phyloP scores from a whole-genome alignment of 768 basidiomycete genomes.

The Russula sp. region DNA sequence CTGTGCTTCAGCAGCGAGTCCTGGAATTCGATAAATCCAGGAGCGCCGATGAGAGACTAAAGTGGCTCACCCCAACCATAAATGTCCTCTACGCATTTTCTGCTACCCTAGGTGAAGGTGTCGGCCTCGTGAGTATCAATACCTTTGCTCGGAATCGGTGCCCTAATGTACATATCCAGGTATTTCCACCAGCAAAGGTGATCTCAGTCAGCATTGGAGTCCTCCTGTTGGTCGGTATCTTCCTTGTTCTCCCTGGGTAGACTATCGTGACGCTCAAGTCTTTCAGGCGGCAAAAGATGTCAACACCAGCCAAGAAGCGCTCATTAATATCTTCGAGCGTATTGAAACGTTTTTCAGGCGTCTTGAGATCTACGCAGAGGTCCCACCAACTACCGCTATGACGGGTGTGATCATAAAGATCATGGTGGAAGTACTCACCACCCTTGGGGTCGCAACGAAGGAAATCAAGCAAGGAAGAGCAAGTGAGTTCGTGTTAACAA shows the following conservation, averaged over 20 bases:
- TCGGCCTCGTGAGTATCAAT: neutral
- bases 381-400: neutral
- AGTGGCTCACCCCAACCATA: neutral
- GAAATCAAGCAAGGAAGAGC: too few species aligned
- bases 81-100: constrained; percentile 3
- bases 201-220: neutral
- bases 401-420: neutral
- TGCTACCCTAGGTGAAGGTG: neutral
- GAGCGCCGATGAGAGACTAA: neutral
- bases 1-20: too few species aligned
- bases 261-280: neutral
- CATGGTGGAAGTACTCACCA: too few species aligned
- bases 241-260: neutral
- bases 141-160: too few species aligned
- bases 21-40: neutral
- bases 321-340: neutral
- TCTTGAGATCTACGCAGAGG: neutral
- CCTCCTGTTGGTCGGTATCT: neutral
- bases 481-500: too few species aligned
- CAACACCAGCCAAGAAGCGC: neutral
- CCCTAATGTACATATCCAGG: neutral
- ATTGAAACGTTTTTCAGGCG: neutral
- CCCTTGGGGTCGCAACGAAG: too few species aligned
- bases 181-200: neutral
- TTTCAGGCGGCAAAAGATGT: neutral